Conservation (phyloP, 2,329 filamentous ascomycete species). For the Penicillium digitatum region DNA sequence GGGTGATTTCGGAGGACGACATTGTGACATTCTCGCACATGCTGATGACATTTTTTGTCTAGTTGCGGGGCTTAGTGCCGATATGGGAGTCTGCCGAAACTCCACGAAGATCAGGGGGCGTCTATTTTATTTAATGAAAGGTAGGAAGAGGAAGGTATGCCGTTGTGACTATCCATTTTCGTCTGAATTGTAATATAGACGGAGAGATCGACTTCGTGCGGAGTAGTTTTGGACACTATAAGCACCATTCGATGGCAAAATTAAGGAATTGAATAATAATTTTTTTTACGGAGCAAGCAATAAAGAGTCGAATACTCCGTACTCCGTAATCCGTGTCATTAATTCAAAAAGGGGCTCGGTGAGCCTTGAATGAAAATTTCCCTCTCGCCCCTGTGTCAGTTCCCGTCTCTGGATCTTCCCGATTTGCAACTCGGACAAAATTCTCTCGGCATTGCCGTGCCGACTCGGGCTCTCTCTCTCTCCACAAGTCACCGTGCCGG, state of each 20-base stretch:
- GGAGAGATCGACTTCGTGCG: background rate
- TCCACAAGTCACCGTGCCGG: background rate
- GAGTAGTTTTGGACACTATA: background rate
- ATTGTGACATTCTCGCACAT: constrained; percentile 15
- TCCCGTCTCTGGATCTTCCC: constrained; percentile 22
- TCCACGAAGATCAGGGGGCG: constrained; percentile 24
- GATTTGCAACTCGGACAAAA: constrained; percentile 18
- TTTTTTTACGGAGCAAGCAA: constrained; percentile 20
- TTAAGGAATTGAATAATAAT: constrained; percentile 5
- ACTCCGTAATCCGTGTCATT: too few relatives aligned
- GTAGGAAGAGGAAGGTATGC: constrained; percentile 9
- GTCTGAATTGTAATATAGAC: background rate
- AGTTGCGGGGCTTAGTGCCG: constrained; percentile 23
- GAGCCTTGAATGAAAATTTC: background rate
- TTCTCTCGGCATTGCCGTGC: constrained; percentile 20
- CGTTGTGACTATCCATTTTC: background rate
- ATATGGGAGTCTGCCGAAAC: constrained; percentile 7
- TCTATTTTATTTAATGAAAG: background rate
- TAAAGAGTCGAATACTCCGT: too few relatives aligned
- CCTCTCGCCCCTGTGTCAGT: background rate
- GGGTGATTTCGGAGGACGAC: constrained; percentile 19
- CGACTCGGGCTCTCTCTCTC: constrained; percentile 11
- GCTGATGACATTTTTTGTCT: background rate
- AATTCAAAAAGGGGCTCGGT: constrained; percentile 17
- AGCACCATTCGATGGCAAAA: background rate